A percentile compares a stretch with the other conserved stretches of the same genome.
Evolutionary conservation across 2,329 filamentous ascomycete species (phyloP).

Genomic region (Colletotrichum sp.): DNA sequence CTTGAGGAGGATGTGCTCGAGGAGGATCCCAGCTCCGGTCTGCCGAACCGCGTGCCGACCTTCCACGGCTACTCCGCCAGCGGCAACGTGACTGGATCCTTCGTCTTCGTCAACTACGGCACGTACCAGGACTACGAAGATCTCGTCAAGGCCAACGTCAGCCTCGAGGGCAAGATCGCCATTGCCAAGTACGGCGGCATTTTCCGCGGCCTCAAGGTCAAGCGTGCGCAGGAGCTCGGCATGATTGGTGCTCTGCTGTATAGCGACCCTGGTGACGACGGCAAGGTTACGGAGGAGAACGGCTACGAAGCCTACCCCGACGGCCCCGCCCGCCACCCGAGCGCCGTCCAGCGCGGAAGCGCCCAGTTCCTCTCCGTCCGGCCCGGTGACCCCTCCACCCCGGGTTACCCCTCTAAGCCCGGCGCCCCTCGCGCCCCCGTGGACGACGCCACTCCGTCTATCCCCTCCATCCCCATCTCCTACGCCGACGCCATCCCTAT

Average conservation of each 20-base stretch:
- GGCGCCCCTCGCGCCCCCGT: slow-evolving; percentile 79
- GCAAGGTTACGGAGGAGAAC: slow-evolving; percentile 79
- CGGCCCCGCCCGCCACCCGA: slow-evolving; percentile 86
- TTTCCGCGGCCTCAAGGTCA: slow-evolving; percentile 91
- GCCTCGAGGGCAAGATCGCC: slow-evolving; percentile 83
- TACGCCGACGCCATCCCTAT: slow-evolving; percentile 87
- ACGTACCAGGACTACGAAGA: slow-evolving; percentile 87
- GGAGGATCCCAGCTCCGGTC: slow-evolving; percentile 79
- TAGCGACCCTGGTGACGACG: slow-evolving; percentile 89
- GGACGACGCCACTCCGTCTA: slow-evolving; percentile 74
- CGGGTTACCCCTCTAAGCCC: slow-evolving; percentile 91
- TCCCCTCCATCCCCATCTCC: slow-evolving; percentile 91
- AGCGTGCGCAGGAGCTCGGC: slow-evolving; percentile 87
- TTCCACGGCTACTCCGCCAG: slow-evolving; percentile 96
- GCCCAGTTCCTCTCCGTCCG: slow-evolving; percentile 77
- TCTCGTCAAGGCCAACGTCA: slow-evolving; percentile 74
- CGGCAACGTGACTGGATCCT: slow-evolving; percentile 87
- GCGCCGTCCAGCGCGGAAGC: slow-evolving; percentile 88
- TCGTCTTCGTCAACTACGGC: slow-evolving; percentile 91
- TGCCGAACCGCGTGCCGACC: slow-evolving; percentile 77
- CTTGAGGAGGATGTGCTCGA: slow-evolving; percentile 84
- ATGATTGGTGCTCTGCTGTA: slow-evolving; percentile 88
- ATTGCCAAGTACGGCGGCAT: slow-evolving; percentile 84
- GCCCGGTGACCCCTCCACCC: slow-evolving; percentile 81
- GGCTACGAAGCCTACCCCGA: slow-evolving; percentile 81